These are phyloP conservation scores for Pythium graminicola DNA, from an alignment of 352 stramenopile genomes.

Conservation along the genomic window DNA sequence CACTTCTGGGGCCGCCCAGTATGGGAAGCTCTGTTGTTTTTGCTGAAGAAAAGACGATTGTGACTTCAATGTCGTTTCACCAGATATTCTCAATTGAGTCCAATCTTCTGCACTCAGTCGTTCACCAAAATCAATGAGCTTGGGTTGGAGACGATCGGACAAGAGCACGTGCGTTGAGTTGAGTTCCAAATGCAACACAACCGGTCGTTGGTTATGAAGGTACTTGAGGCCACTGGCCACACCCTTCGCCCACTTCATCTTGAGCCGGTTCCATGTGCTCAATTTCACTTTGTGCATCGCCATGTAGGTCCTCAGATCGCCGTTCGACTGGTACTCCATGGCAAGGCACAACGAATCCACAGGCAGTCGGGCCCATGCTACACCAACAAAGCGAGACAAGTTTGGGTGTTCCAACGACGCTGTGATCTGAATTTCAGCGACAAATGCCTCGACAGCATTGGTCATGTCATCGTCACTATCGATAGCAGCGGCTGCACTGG, in stretches of 20 bases:
- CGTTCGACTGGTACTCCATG: slow-evolving; percentile 26
- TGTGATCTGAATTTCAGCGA: slow-evolving; percentile 34
- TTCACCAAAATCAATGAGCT: slow-evolving; percentile 28
- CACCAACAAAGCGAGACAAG: slow-evolving; percentile 42
- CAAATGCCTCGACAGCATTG: slow-evolving; percentile 26
- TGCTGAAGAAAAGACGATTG: slow-evolving; percentile 6
- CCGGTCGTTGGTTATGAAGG: slow-evolving; percentile 17
- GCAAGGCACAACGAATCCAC: slow-evolving; percentile 25
- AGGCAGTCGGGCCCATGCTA: slow-evolving; percentile 34
- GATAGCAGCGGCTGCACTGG: background rate
- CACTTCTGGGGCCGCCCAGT: slow-evolving; percentile 27
- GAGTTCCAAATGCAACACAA: slow-evolving; percentile 25
- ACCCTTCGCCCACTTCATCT: slow-evolving; percentile 22
- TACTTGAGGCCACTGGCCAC: slow-evolving; percentile 16
- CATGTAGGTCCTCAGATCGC: slow-evolving; percentile 18
- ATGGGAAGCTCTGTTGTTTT: slow-evolving; percentile 18
- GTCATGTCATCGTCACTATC: slow-evolving; percentile 13
- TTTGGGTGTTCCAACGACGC: slow-evolving; percentile 41
- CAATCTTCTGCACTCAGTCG: slow-evolving; percentile 22
- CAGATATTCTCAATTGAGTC: slow-evolving; percentile 20
- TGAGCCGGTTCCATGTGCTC: slow-evolving; percentile 15
- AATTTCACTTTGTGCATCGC: slow-evolving; percentile 15
- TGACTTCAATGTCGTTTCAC: background rate
- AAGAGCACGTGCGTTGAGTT: slow-evolving; percentile 24
- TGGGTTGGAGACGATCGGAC: slow-evolving; percentile 23